Evolutionary conservation across 257 asterid genomes (phyloP).

Genomic region (Gentiana macrophylla): DNA sequence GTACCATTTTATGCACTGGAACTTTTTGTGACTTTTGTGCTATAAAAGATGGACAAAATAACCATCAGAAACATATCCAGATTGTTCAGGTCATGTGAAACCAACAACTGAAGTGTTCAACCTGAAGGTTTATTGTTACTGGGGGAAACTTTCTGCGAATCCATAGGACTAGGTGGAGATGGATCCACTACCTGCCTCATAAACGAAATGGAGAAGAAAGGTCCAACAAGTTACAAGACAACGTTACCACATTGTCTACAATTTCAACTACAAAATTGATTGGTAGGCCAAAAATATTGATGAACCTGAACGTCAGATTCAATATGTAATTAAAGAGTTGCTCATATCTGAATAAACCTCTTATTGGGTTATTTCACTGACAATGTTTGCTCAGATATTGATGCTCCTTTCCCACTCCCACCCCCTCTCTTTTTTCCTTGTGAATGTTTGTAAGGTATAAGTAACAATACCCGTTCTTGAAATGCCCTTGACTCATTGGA

Average conservation of each 20-base stretch:
- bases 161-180: constrained; percentile 31
- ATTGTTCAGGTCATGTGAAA: not conserved
- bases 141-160: constrained; percentile 33
- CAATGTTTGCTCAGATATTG: not conserved
- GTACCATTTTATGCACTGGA: constrained; percentile 85
- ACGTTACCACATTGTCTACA: too few species aligned
- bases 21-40: constrained; percentile 66
- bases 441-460: too few species aligned
- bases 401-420: not conserved
- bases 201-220: constrained; percentile 10
- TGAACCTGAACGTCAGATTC: too few species aligned
- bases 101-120: constrained; percentile 16
- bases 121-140: constrained; percentile 45
- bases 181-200: constrained; percentile 46
- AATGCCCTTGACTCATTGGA: constrained; percentile 78
- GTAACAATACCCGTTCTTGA: constrained; percentile 68
- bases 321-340: too few species aligned
- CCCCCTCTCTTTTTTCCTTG: too few species aligned
- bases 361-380: too few species aligned
- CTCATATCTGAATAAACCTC: too few species aligned
- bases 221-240: constrained; percentile 1
- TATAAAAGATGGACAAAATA: constrained; percentile 19
- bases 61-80: constrained; percentile 6
- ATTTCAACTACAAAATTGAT: too few species aligned
- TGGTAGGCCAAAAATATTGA: not conserved